phyloP scores from a whole-genome alignment of 352 stramenopile species.

The Phytophthora cactorum region DNA sequence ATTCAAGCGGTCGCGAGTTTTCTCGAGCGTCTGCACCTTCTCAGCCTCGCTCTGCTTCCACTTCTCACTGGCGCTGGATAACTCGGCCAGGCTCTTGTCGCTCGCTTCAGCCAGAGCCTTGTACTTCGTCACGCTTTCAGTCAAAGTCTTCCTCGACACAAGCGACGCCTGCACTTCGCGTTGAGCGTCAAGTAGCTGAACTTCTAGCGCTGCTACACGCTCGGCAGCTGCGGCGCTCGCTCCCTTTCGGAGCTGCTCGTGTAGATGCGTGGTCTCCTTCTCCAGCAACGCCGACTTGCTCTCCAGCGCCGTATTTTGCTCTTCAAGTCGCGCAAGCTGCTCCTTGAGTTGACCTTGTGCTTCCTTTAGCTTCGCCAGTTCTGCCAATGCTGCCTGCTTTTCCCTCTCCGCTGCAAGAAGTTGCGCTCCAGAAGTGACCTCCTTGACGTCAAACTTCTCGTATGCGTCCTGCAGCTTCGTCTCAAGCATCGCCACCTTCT shows the following conservation, averaged over 20 bases:
- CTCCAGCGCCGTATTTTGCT: conserved; percentile 51
- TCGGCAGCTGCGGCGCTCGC: conserved; percentile 60
- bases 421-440: conserved; percentile 52
- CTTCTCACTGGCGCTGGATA: conserved; percentile 67
- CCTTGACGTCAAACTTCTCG: conserved; percentile 69
- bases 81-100: conserved; percentile 67
- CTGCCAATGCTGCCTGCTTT: conserved; percentile 55
- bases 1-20: conserved; percentile 43
- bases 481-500: conserved; percentile 60
- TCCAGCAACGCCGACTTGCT: conserved; percentile 55
- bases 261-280: conserved; percentile 62
- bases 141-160: conserved; percentile 64
- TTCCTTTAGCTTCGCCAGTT: conserved; percentile 52
- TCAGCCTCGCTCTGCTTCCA: conserved; percentile 63
- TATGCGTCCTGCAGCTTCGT: conserved; percentile 64
- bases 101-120: conserved; percentile 80
- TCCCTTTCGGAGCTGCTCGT: conserved; percentile 74
- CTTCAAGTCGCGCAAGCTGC: conserved; percentile 55
- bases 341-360: conserved; percentile 45
- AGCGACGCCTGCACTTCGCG: conserved; percentile 62
- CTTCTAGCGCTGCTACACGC: conserved; percentile 64
- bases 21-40: conserved; percentile 55
- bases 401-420: conserved; percentile 58
- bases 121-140: conserved; percentile 70
- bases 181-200: conserved; percentile 67